These are phyloP conservation scores for Grosmannia penicillata DNA, from an alignment of 2,329 filamentous ascomycete genomes.

Conservation along the genomic window DNA sequence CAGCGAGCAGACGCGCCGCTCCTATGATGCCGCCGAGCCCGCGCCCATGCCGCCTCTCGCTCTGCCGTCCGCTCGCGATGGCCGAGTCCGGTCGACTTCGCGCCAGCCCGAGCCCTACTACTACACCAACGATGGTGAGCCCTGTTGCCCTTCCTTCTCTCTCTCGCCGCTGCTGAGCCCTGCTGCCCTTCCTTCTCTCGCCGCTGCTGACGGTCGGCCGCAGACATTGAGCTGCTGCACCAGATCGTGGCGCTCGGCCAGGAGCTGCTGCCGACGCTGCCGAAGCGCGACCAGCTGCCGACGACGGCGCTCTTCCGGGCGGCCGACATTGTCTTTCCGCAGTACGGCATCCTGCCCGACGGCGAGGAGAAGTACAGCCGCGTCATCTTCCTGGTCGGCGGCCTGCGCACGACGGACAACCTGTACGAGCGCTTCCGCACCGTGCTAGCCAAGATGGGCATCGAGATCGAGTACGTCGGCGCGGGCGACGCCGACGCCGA, in stretches of 20 bases:
- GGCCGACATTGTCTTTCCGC: constrained; percentile 61
- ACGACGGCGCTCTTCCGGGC: constrained; percentile 69
- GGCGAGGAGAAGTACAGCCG: constrained; percentile 61
- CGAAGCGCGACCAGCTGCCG: constrained; percentile 49
- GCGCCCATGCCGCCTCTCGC: constrained; percentile 22
- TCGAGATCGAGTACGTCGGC: constrained; percentile 49
- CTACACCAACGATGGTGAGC: constrained; percentile 46
- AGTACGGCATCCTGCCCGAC: constrained; percentile 55
- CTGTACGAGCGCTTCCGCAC: constrained; percentile 57
- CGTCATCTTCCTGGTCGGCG: constrained; percentile 66
- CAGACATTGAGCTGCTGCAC: constrained; percentile 68
- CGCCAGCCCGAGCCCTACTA: constrained; percentile 24
- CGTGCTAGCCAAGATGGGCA: constrained; percentile 53
- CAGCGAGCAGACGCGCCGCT: background rate
- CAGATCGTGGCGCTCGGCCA: constrained; percentile 62
- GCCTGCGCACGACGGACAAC: constrained; percentile 35
- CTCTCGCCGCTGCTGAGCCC: constrained; percentile 30
- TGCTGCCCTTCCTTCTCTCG: background rate
- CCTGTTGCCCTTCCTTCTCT: background rate
- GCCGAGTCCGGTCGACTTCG: constrained; percentile 15
- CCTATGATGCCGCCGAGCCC: constrained; percentile 20
- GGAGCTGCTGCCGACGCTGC: constrained; percentile 39
- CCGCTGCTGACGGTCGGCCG: constrained; percentile 10
- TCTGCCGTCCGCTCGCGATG: constrained; percentile 21
- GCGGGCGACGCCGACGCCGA: background rate